Percentiles rank a stretch among this genome's conserved stretches.
These are phyloP conservation scores for Alnus rubra DNA, from an alignment of 306 rosid species.

Conservation along the genomic window DNA sequence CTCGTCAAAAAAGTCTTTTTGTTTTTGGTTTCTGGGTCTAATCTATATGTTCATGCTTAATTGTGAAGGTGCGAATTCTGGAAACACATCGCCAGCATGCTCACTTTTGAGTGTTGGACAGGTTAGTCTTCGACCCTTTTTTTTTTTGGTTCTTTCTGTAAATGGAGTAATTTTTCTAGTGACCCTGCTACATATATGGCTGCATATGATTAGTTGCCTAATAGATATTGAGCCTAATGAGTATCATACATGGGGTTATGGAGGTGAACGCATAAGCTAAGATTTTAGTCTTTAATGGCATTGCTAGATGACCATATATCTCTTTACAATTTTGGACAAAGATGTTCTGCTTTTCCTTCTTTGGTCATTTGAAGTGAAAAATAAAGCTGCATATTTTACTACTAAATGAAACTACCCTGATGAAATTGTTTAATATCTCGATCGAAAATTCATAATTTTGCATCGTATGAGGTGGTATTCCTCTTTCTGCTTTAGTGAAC, in stretches of 20 bases:
- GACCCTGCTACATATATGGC: conserved; percentile 1
- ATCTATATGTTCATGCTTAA: background rate
- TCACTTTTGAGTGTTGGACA: conserved; percentile 78
- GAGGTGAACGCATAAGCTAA: too few species aligned
- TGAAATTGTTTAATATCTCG: background rate
- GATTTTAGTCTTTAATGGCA: background rate
- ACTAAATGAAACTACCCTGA: background rate
- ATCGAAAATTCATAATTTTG: background rate
- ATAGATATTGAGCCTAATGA: background rate
- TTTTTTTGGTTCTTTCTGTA: background rate
- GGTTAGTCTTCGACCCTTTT: conserved; percentile 35
- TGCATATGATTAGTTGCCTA: background rate
- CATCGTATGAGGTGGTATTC: background rate
- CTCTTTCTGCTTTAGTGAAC: conserved; percentile 13
- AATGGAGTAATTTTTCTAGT: background rate
- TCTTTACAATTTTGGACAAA: background rate
- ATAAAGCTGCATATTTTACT: background rate
- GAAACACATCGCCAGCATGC: conserved; percentile 56
- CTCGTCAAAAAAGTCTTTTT: background rate
- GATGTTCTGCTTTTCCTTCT: background rate
- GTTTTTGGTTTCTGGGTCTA: background rate
- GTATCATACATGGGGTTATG: background rate
- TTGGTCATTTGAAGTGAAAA: background rate
- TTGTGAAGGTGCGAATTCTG: conserved; percentile 65
- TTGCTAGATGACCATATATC: background rate